Evolutionary conservation across 352 stramenopile genomes (phyloP).

Genomic region (Phytophthora fragariae): DNA sequence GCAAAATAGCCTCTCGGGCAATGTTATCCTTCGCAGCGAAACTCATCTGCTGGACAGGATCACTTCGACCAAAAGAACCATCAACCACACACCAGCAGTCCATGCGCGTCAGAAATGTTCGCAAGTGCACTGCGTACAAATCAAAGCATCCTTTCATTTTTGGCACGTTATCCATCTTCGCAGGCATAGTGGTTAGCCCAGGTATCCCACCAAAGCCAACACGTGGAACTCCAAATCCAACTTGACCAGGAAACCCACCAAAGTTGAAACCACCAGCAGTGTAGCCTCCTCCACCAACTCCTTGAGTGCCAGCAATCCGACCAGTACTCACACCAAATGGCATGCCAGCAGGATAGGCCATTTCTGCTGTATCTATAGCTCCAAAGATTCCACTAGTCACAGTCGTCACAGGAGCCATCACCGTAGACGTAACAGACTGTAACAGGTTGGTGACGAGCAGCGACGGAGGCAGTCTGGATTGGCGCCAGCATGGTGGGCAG

Average conservation of each 20-base stretch:
- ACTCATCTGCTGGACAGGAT: too few species aligned
- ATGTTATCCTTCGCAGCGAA: too few species aligned
- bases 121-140: not conserved
- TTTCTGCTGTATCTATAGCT: too few species aligned
- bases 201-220: too few species aligned
- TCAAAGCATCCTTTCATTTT: conserved; percentile 1
- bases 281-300: not conserved
- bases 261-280: not conserved
- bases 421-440: too few species aligned
- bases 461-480: too few species aligned
- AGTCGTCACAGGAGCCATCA: too few species aligned
- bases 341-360: too few species aligned
- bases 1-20: not conserved
- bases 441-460: too few species aligned
- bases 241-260: not conserved
- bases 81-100: not conserved
- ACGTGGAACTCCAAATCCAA: too few species aligned
- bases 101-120: not conserved
- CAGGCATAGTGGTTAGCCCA: not conserved
- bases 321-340: not conserved
- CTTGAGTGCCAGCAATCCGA: not conserved
- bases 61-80: not conserved
- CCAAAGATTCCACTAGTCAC: too few species aligned
- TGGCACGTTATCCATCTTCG: not conserved
- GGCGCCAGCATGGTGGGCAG: too few species aligned